phyloP scores from a whole-genome alignment of 2,329 filamentous ascomycete genomes.

The Escovopsis sp. region DNA sequence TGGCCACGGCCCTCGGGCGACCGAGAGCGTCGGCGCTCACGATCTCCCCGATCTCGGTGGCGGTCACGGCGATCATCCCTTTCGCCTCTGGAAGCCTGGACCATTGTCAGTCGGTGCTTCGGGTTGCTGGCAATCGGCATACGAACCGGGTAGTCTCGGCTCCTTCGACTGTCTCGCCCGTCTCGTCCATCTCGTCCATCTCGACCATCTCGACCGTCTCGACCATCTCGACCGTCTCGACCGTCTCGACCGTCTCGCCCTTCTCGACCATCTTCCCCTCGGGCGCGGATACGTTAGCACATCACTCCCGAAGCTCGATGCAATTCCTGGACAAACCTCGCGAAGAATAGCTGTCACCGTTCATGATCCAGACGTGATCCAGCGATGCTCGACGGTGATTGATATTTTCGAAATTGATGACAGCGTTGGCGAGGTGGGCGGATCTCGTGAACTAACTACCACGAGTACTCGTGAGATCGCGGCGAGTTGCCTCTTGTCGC shows the following conservation, averaged over 20 bases:
- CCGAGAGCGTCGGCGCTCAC: slow-evolving; percentile 64
- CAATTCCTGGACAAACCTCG: slow-evolving; percentile 45
- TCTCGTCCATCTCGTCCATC: too few species aligned
- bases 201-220: too few species aligned
- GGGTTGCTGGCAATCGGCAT: slow-evolving; percentile 2
- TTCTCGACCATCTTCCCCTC: slow-evolving; percentile 5
- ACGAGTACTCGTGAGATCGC: too few species aligned
- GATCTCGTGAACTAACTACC: too few species aligned
- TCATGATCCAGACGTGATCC: slow-evolving; percentile 41
- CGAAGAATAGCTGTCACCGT: slow-evolving; percentile 70
- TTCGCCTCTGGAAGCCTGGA: slow-evolving; percentile 17
- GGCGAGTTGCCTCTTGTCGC: slow-evolving; percentile 7
- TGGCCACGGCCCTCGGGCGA: slow-evolving; percentile 61
- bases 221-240: too few species aligned
- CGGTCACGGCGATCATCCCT: slow-evolving; percentile 22
- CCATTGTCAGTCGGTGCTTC: slow-evolving; percentile 8
- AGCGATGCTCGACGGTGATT: slow-evolving; percentile 5
- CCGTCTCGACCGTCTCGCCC: too few species aligned
- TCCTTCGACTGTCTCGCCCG: slow-evolving; percentile 31
- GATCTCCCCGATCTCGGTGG: slow-evolving; percentile 31
- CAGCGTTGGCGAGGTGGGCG: slow-evolving; percentile 8
- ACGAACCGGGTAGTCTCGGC: slow-evolving; percentile 41
- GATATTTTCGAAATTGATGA: slow-evolving; percentile 8
- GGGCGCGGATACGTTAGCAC: slow-evolving; percentile 10
- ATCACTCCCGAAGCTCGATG: slow-evolving; percentile 4